phyloP scores from a whole-genome alignment of 768 basidiomycete genomes.

The Polyporus arcularius region DNA sequence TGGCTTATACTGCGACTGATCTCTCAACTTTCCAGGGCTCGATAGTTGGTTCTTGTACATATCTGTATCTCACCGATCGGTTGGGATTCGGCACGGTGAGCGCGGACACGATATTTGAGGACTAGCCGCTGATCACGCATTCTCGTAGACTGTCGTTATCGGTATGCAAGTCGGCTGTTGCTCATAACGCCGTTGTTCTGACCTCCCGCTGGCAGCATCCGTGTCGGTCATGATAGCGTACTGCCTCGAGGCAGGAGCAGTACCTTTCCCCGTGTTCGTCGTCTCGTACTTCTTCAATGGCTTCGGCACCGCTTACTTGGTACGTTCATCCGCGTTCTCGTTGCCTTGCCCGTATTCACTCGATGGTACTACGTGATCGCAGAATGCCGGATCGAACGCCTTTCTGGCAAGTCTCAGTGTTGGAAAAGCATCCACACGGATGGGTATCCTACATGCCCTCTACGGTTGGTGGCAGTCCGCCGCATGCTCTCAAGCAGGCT shows the following conservation, averaged over 20 bases:
- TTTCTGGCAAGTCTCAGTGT: conserved; percentile 56
- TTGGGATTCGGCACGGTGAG: conserved; percentile 48
- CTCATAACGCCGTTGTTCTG: neutral
- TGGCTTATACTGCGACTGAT: neutral
- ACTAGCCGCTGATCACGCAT: neutral
- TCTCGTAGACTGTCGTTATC: neutral
- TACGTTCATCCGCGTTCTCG: neutral
- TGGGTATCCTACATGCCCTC: conserved; percentile 48
- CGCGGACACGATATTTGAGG: neutral
- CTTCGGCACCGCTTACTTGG: conserved; percentile 39
- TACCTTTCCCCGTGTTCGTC: conserved; percentile 66
- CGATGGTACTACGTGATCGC: neutral
- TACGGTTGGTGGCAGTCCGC: conserved; percentile 43
- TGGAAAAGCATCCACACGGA: conserved; percentile 54
- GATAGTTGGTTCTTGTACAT: conserved; percentile 44
- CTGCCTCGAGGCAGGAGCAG: conserved; percentile 50
- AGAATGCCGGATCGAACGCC: conserved; percentile 75
- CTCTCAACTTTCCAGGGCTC: conserved; percentile 38
- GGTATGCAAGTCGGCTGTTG: neutral
- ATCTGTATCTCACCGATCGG: conserved; percentile 44
- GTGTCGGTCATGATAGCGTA: conserved; percentile 54
- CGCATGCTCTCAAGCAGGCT: neutral
- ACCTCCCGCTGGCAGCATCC: conserved; percentile 40
- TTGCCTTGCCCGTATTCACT: neutral
- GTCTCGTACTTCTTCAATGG: conserved; percentile 48